Evolutionary conservation across 176 grass and related monocot genomes (phyloP), one percentile per base, ranked within the genome.

Genomic region (Urochloa ruziziensis): DNA sequence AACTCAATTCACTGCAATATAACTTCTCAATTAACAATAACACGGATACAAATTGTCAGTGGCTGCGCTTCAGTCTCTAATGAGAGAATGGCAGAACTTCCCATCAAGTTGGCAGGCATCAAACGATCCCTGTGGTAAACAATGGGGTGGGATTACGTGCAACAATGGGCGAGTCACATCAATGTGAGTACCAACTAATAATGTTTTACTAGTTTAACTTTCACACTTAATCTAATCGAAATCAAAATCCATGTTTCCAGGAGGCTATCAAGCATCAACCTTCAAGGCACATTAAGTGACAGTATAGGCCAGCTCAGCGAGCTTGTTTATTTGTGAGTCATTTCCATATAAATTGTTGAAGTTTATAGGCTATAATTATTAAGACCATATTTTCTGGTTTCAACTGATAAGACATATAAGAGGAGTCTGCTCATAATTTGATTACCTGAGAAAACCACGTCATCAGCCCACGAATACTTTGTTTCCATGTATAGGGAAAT

Each of bases 281-380:
- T 82, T 69, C 78, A 90, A 34, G 88, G 88, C 62, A 90, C 56
- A 78, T 65, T 90, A 48, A 78, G 54, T 54, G 48, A 30, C 53
- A 80, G 71, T 40, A 78, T 90, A 82, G 83, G 63, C 54, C 25
- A 86, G 49, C 83, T 90, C 34, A 86, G 56, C 29, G 62, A 86
- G 57, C 83, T 90, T 77, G 78, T 82, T 71, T 82, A 64, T 57
- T 65, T 90, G 88, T 86, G 73, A 90, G 88, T 82, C 49, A 56
- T 12, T 58, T 48, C 11, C 23, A 28, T 5, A 30, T 44, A 76
- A 32, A 62, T 40, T 7, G 30, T 53, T 77, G 15, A 86, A 82
- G 82, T 77, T 81, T 69, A 43, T 64, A 40, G 32, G 27, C 28
- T 11, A 30, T 53, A n/a, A 77, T 23, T 75, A 62, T 32, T 7